These are phyloP conservation scores for Rhizomucor pusillus DNA, from an alignment of 371 early-diverging fungal genomes.

Conservation along the genomic window DNA sequence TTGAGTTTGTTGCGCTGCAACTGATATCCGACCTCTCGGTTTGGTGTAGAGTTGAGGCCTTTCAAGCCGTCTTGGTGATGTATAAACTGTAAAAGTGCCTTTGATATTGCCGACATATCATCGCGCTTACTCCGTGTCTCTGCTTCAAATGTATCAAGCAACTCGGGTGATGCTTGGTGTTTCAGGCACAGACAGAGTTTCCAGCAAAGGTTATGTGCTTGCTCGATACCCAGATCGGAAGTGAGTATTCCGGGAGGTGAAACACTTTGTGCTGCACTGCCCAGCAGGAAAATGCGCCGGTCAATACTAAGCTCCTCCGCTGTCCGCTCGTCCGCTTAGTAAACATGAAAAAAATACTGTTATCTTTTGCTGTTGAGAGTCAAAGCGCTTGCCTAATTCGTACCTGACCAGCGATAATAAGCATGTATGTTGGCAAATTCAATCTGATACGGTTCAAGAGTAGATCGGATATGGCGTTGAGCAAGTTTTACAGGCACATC, in stretches of 20 bases:
- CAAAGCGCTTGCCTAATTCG: not conserved
- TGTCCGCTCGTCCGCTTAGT: constrained; percentile 2
- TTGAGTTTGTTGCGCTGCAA: constrained; percentile 14
- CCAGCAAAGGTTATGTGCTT: constrained; percentile 39
- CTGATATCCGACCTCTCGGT: constrained; percentile 8
- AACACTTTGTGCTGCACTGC: constrained; percentile 31
- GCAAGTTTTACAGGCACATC: constrained; percentile 25
- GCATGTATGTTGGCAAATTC: constrained; percentile 28
- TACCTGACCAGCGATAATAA: constrained; percentile 35
- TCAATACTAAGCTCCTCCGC: constrained; percentile 16
- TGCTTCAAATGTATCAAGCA: constrained; percentile 27
- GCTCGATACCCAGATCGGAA: constrained; percentile 25
- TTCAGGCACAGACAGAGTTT: constrained; percentile 27
- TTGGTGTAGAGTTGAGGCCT: constrained; percentile 8
- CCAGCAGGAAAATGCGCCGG: constrained; percentile 29
- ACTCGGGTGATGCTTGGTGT: constrained; percentile 24
- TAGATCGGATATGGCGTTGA: constrained; percentile 21
- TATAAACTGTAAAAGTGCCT: constrained; percentile 10
- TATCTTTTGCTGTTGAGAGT: not conserved
- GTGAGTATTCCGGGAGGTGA: constrained; percentile 22
- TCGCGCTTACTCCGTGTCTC: constrained; percentile 19
- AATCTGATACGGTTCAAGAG: constrained; percentile 33
- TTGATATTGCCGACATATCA: constrained; percentile 15
- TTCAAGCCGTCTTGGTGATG: not conserved
- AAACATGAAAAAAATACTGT: not conserved